Evolutionary conservation across 2,329 filamentous ascomycete species (phyloP).

Genomic region (Setomelanomma holmii): DNA sequence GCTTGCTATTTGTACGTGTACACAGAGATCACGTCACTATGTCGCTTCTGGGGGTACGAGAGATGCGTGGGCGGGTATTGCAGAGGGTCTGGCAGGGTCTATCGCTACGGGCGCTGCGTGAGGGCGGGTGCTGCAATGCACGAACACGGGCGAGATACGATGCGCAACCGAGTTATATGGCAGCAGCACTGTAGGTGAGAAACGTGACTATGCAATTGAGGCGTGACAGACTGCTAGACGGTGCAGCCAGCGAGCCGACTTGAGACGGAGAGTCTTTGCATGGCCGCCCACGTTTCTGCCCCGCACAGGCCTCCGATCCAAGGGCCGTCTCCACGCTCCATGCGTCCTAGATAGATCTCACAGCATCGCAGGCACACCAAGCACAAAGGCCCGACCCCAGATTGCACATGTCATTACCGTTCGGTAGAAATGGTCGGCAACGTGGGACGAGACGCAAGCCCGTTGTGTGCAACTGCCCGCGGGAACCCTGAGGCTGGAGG

Average conservation of each 20-base stretch:
- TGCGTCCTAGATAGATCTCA: slow-evolving; percentile 11
- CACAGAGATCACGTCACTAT: slow-evolving; percentile 7
- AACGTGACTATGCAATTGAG: slow-evolving; percentile 7
- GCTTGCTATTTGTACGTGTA: slow-evolving; percentile 3
- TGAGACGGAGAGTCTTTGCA: slow-evolving; percentile 25
- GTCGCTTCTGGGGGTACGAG: slow-evolving; percentile 6
- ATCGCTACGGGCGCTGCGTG: background rate
- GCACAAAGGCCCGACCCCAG: background rate
- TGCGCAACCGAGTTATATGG: slow-evolving; percentile 6
- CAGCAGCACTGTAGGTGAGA: slow-evolving; percentile 1
- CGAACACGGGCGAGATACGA: slow-evolving; percentile 1
- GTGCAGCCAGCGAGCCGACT: slow-evolving; percentile 14
- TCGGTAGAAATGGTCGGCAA: background rate
- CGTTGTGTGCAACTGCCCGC: background rate
- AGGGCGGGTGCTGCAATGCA: background rate
- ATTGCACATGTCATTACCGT: slow-evolving; percentile 5
- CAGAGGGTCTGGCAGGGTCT: slow-evolving; percentile 16
- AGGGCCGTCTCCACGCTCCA: slow-evolving; percentile 11
- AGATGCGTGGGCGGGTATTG: slow-evolving; percentile 9
- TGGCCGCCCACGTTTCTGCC: slow-evolving; percentile 18
- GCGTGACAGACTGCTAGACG: slow-evolving; percentile 4
- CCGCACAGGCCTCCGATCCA: slow-evolving; percentile 25
- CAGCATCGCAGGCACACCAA: slow-evolving; percentile 11
- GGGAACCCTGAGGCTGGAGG: background rate
- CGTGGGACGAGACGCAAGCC: background rate